Percentiles rank a stretch among this genome's conserved stretches.
Conservation (phyloP, 768 basidiomycete species). For the Boletus patriciae region DNA sequence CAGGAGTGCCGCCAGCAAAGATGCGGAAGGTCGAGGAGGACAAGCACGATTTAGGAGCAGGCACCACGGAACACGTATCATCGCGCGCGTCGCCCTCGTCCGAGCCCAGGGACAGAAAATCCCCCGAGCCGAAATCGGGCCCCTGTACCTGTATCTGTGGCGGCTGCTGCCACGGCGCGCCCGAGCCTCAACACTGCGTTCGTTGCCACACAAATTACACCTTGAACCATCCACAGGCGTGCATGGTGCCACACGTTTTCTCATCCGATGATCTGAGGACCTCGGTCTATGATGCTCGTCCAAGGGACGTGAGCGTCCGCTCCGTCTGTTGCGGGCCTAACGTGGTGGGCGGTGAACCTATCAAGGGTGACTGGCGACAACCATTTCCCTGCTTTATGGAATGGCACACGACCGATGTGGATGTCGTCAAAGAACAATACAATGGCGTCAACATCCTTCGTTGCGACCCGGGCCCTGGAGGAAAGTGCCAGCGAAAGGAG, state of each 20-base stretch:
- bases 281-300: no score
- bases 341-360: not conserved
- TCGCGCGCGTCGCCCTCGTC: no score
- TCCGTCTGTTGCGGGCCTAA: not conserved
- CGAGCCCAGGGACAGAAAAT: no score
- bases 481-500: not conserved
- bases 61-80: no score
- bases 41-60: no score
- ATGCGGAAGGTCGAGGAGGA: no score
- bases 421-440: not conserved
- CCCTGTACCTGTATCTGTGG: not conserved
- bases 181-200: slow-evolving; percentile 2
- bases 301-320: not conserved
- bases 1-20: no score
- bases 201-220: slow-evolving; percentile 3
- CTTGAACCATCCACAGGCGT: not conserved
- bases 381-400: not conserved
- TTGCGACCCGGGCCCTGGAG: not conserved
- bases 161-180: slow-evolving; percentile 3
- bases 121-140: not conserved
- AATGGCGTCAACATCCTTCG: slow-evolving; percentile 2
- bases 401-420: not conserved
- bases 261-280: no score
- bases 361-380: not conserved
- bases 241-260: not conserved